phyloP scores from a whole-genome alignment of 192 early-diverging fungal genomes.

The Borealophlyctis nickersoniae region DNA sequence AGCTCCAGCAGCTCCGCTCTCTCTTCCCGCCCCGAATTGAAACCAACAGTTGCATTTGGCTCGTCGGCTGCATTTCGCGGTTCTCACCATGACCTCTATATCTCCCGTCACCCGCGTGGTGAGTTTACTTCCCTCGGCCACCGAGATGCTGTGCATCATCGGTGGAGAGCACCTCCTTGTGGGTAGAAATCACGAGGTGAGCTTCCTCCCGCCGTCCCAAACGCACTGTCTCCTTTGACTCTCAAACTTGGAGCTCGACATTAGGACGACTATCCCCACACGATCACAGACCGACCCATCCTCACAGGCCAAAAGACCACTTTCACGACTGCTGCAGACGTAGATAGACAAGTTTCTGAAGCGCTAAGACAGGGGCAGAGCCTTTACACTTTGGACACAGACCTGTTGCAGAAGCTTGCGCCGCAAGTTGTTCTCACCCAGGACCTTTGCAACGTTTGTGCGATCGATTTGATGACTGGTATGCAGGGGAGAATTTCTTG shows the following conservation, averaged over 20 bases:
- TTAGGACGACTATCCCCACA: conserved; percentile 45
- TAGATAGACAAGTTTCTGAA: conserved; percentile 45
- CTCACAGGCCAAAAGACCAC: conserved; percentile 47
- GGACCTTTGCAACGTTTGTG: conserved; percentile 50
- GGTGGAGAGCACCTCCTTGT: conserved; percentile 39
- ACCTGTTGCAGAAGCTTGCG: conserved; percentile 30
- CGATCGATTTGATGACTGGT: conserved; percentile 46
- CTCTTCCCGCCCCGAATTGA: too few species aligned
- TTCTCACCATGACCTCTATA: too few species aligned
- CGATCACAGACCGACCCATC: conserved; percentile 40
- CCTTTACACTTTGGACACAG: conserved; percentile 47
- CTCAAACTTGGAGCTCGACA: neutral
- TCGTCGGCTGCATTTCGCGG: too few species aligned
- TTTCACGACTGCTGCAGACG: conserved; percentile 42
- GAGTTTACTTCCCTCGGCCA: conserved; percentile 42
- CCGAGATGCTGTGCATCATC: conserved; percentile 40
- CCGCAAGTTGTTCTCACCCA: conserved; percentile 55
- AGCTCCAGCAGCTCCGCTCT: too few species aligned
- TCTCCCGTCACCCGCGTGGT: conserved; percentile 24
- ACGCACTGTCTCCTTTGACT: neutral
- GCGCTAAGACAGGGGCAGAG: conserved; percentile 37
- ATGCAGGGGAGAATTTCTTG: too few species aligned
- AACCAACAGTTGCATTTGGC: too few species aligned
- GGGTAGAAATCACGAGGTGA: conserved; percentile 40
- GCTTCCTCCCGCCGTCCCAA: neutral